These are phyloP conservation scores for Penicillium waksmanii DNA, from an alignment of 495 filamentous ascomycete genomes.

Conservation along the genomic window DNA sequence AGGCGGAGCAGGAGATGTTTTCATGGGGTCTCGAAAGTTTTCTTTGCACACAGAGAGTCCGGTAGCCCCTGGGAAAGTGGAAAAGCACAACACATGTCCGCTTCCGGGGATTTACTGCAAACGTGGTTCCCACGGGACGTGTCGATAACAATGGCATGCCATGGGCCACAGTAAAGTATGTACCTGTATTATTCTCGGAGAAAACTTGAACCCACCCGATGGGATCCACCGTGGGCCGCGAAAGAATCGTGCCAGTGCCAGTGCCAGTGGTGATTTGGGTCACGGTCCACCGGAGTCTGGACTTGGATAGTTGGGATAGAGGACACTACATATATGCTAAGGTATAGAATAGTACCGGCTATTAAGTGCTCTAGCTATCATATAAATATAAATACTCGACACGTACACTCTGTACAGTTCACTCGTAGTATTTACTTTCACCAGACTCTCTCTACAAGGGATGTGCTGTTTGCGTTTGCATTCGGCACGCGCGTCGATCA, in stretches of 20 bases:
- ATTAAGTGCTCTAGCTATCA: neutral
- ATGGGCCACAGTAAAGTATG: neutral
- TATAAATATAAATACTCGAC: neutral
- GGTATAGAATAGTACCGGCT: neutral
- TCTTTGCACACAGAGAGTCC: neutral
- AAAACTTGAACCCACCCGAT: neutral
- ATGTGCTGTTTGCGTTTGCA: slow-evolving; percentile 7
- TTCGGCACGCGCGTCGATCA: slow-evolving; percentile 32
- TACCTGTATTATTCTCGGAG: neutral
- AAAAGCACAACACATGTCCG: neutral
- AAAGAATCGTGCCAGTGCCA: neutral
- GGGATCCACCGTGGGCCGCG: neutral
- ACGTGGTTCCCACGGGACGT: slow-evolving; percentile 5
- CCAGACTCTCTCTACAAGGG: neutral
- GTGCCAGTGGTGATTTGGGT: neutral
- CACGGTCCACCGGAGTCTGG: slow-evolving; percentile 1
- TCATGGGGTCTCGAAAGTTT: neutral
- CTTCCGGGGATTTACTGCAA: slow-evolving; percentile 4
- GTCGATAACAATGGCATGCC: slow-evolving; percentile 8
- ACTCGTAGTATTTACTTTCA: neutral
- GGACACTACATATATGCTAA: too few relatives aligned
- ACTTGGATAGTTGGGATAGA: neutral
- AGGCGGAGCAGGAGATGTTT: slow-evolving; percentile 15
- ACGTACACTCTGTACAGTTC: neutral
- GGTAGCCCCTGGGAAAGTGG: neutral